A percentile compares a stretch with the other conserved stretches of the same genome.
Conservation (phyloP, 2,329 filamentous ascomycete genomes). For the Venturia asperata region DNA sequence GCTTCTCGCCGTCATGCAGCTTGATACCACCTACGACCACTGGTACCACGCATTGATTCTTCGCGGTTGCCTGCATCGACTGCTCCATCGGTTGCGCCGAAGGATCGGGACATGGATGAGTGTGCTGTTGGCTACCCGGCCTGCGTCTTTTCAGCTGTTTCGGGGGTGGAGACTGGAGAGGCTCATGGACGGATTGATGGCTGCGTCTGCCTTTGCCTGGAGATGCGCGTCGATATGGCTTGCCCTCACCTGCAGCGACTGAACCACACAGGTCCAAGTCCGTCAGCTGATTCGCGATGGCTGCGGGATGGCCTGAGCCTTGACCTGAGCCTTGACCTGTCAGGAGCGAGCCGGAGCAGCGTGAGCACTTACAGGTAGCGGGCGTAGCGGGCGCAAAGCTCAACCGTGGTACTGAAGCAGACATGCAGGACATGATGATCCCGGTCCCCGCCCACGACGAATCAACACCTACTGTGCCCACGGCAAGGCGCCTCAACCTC, state of each 20-base stretch:
- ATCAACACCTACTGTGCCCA: too few relatives aligned
- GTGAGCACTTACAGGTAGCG: too few relatives aligned
- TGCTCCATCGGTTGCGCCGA: background rate
- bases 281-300: slow-evolving; percentile 12
- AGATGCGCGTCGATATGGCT: background rate
- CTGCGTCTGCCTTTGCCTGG: background rate
- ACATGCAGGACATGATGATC: too few relatives aligned
- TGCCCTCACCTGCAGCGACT: background rate
- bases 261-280: background rate
- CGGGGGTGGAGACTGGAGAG: background rate
- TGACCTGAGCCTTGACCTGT: too few relatives aligned
- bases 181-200: background rate
- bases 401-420: background rate
- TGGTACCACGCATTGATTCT: background rate
- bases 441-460: too few relatives aligned
- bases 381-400: too few relatives aligned
- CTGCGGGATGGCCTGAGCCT: background rate
- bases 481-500: too few relatives aligned
- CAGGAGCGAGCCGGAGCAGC: background rate
- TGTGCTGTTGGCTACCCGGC: too few relatives aligned
- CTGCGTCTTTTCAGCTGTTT: background rate
- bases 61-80: background rate
- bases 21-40: background rate
- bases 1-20: background rate
- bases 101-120: background rate